Base-by-base conservation (phyloP, 306 rosid genomes). In the Cucumis cinereus region DNA sequence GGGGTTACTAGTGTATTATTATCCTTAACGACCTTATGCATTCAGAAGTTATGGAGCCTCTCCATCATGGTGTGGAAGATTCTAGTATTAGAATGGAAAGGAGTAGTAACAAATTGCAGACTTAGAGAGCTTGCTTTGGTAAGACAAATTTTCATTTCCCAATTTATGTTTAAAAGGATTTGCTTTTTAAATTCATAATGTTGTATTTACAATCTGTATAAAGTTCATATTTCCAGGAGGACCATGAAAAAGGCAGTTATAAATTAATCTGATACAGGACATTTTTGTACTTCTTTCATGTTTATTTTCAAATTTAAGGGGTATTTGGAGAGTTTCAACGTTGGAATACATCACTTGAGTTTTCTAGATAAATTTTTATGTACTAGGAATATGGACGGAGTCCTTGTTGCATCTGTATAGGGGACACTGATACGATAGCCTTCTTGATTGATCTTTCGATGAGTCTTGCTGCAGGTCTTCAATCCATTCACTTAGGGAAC, bases 401-500 rank as follows among this genome's bases (percentile, higher is more conserved):
- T 15, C 13, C 23, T 24, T 4, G 55, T 69, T 69, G 36, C 55
- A 66, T 33, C 47, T 17, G 45, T 62, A 33, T 14, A 33, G 23
- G 43, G 45, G 69, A 2, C 16, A 16, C 26, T 9, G 71, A 35
- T 68, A 40, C 4, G 71, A 35, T 68, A 40, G 33, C 74, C 55
- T 43, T 69, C 33, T 45, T 23, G 56, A 23, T 69, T 14, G 38
- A 23, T 70, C 20, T 70, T 20, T 23, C 47, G 10, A 24, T 26
- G 16, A 24, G 75, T 70, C 24, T 70, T 70, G 75, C 58, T 70
- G 58, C 75, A 70, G 75, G 41, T 8, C 58, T 70, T 70, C 75
- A 47, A 70, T 47, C 36, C 75, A 45, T 49, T 70, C 41, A 49
- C 41, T 8, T 10, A 16, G 1, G 41, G 5, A 15, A 70, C 58